These are phyloP conservation scores for Sequoiadendron giganteum DNA, from an alignment of 75 land plant species.

Conservation along the genomic window DNA sequence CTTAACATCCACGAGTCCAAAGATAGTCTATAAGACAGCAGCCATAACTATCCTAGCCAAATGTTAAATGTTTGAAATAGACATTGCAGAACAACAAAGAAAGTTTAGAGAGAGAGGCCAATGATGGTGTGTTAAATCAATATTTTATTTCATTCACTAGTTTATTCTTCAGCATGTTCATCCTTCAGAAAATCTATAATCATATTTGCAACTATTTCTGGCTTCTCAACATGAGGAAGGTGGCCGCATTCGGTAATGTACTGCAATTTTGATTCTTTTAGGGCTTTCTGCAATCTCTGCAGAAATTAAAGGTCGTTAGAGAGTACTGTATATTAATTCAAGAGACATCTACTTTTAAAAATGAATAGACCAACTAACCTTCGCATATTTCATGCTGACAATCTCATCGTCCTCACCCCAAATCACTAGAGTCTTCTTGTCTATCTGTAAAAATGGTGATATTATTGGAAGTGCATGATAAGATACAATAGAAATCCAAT, in stretches of 20 bases:
- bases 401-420: conserved; percentile 94
- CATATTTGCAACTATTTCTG: conserved; percentile 43
- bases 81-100: background rate
- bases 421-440: conserved; percentile 79
- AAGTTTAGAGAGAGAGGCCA: background rate
- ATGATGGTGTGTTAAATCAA: background rate
- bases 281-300: conserved; percentile 74
- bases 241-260: conserved; percentile 70
- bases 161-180: background rate
- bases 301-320: conserved; percentile 10
- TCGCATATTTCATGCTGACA: conserved; percentile 55
- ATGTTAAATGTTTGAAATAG: background rate
- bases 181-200: conserved; percentile 50
- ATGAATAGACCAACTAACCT: conserved; percentile 40
- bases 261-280: conserved; percentile 44
- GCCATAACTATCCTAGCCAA: no score
- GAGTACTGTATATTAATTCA: background rate
- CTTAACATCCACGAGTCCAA: no score
- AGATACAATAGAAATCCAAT: background rate
- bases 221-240: conserved; percentile 87
- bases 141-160: background rate
- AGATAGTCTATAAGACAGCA: no score
- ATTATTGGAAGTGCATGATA: background rate
- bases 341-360: background rate
- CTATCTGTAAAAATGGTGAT: conserved; percentile 46